Base-by-base conservation (phyloP, 1,284 basidiomycete genomes). In the Sphaerobolus stellatus region DNA sequence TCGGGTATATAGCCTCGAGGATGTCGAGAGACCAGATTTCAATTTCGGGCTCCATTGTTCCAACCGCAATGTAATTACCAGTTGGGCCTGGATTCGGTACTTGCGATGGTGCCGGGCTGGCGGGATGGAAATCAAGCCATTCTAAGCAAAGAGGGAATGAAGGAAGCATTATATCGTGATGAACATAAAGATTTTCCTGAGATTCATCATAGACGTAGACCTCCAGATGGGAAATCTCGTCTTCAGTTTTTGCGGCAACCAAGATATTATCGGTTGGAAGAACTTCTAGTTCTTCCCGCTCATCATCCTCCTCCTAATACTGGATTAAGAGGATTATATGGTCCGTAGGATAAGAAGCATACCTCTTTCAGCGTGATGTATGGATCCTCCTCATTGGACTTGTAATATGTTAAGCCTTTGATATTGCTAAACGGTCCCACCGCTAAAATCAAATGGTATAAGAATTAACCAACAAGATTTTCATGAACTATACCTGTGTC, bases 61-160 rank as follows among this genome's bases (percentile, higher is more conserved):
- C 96, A 14, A 99, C 95, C 2, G 97, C 97, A 61, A 99, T 87
- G 69, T 90, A 98, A 72, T 89, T 97, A 29, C 96, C 96, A 13
- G 70, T 66, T 22, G 71, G 62, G 7, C 70, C 61, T 13, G 72
- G 13, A 33, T 30, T 34, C 16, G 71, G 56, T 20, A 66, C 60
- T 33, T 74, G 71, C 31, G 78, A 69, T 16, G 22, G 50, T 33
- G 75, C 73, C 16, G 72, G 66, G 22, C 79, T 77, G 16, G 82
- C 76, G 20, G 93, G 91, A 11, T 88, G 81, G 69, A 94, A 98
- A 71, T 99, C 93, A 60, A 99, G 87, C 97, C 97, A 99, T 79
- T 99, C 97, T 56, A 99, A 88, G 65, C 96, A 98, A 56, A 99
- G 88, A 3, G 97, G 97, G 75, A 98, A 97, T 57, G 93, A 91